Conservation (phyloP, 208 protist species). For the Leishmania amazonensis region DNA sequence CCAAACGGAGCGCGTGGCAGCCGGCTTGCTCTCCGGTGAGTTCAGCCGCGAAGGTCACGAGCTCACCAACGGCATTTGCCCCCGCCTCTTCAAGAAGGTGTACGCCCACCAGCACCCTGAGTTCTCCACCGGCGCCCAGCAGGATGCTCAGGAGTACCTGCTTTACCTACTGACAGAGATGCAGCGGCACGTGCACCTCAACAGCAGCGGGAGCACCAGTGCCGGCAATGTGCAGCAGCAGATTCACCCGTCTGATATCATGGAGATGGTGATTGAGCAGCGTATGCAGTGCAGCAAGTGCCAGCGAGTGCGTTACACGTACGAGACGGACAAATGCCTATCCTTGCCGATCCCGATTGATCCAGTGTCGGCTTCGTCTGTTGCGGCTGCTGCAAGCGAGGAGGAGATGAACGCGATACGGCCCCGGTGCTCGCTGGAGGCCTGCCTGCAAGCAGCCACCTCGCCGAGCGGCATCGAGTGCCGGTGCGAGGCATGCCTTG, state of each 20-base stretch:
- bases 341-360: constrained; percentile 90
- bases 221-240: not conserved
- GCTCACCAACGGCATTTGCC: constrained; percentile 81
- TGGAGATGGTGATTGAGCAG: constrained; percentile 90
- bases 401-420: constrained; percentile 59
- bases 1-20: constrained; percentile 93
- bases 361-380: constrained; percentile 26
- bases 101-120: constrained; percentile 94
- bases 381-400: constrained; percentile 34
- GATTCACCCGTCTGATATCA: constrained; percentile 50
- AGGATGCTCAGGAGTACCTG: constrained; percentile 97
- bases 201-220: constrained; percentile 3
- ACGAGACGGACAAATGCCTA: constrained; percentile 84
- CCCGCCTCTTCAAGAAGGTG: constrained; percentile 95
- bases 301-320: constrained; percentile 89
- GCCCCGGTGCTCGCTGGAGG: constrained; percentile 59
- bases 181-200: constrained; percentile 58
- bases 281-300: constrained; percentile 87
- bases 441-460: constrained; percentile 55
- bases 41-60: constrained; percentile 77
- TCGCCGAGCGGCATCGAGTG: constrained; percentile 55
- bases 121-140: constrained; percentile 95
- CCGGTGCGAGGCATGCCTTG: constrained; percentile 66
- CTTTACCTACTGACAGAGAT: constrained; percentile 92
- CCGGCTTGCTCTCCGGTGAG: constrained; percentile 91